A percentile compares a stretch with the other conserved stretches of the same genome.
Evolutionary conservation across 768 basidiomycete species (phyloP).

Genomic region (Pulveroboletus sp.): DNA sequence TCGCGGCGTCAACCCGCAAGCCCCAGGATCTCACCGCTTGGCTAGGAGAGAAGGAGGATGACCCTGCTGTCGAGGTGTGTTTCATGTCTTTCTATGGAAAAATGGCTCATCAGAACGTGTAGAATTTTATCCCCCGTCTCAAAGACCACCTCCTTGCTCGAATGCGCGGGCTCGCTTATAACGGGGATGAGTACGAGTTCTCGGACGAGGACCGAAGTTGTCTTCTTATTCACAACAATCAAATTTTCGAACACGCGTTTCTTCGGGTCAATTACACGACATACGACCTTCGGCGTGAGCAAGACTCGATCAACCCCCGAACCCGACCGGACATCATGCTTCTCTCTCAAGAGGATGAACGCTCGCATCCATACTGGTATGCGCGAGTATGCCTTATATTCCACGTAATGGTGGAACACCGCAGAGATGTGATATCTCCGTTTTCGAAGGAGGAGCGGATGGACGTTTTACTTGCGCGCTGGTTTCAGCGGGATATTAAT

Average conservation of each 20-base stretch:
- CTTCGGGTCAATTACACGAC: not conserved
- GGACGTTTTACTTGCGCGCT: not conserved
- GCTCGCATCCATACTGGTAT: not conserved
- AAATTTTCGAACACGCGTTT: not conserved
- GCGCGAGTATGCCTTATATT: not conserved
- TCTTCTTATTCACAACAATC: not conserved
- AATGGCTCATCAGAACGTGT: not conserved
- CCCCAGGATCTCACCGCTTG: not conserved
- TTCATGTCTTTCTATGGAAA: too few relatives aligned
- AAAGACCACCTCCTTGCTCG: not conserved
- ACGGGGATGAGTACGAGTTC: not conserved
- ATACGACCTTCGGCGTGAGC: not conserved
- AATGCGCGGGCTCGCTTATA: not conserved
- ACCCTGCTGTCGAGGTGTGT: not conserved
- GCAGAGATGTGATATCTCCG: too few relatives aligned
- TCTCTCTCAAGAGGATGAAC: not conserved
- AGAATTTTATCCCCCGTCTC: not conserved
- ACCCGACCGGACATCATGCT: not conserved
- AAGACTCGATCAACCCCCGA: not conserved
- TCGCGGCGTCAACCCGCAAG: not conserved
- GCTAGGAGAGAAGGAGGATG: not conserved
- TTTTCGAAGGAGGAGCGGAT: not conserved
- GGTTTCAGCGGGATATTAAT: not conserved
- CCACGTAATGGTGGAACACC: not conserved
- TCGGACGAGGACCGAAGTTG: not conserved